A percentile compares a stretch with the other conserved stretches of the same genome.
Evolutionary conservation across 441 rosid genomes (phyloP).

Genomic region (Gossypium laxum): DNA sequence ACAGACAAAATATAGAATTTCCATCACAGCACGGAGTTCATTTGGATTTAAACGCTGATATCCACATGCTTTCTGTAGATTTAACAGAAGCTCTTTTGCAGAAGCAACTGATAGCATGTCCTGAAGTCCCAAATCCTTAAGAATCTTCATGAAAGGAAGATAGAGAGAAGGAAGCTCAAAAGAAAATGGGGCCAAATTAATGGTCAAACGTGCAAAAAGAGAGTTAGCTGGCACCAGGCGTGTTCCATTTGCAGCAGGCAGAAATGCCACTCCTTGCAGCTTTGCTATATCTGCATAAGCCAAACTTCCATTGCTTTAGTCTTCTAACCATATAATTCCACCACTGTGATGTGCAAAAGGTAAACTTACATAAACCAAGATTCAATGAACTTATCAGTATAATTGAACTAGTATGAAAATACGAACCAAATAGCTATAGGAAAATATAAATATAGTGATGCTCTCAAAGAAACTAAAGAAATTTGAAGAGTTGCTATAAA

Average conservation of each 20-base stretch:
- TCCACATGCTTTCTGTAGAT: conserved; percentile 75
- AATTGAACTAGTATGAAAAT: neutral
- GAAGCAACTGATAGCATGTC: conserved; percentile 63
- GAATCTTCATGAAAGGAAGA: conserved; percentile 76
- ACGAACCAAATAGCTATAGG: neutral
- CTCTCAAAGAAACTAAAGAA: neutral
- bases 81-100: conserved; percentile 62
- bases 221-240: conserved; percentile 72
- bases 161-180: conserved; percentile 81
- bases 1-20: conserved; percentile 65
- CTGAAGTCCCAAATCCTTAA: conserved; percentile 83
- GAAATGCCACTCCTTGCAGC: conserved; percentile 71
- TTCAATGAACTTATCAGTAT: neutral
- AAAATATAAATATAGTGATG: neutral
- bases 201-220: conserved; percentile 69
- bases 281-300: conserved; percentile 50
- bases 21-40: conserved; percentile 96
- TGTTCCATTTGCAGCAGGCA: conserved; percentile 96
- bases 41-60: conserved; percentile 88
- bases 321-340: neutral
- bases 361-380: neutral
- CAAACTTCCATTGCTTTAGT: neutral
- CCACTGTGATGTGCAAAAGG: neutral
- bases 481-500: neutral
- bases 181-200: conserved; percentile 88